These are phyloP conservation scores for Aspergillus uvarum DNA, from an alignment of 2,329 filamentous ascomycete genomes.

Conservation along the genomic window DNA sequence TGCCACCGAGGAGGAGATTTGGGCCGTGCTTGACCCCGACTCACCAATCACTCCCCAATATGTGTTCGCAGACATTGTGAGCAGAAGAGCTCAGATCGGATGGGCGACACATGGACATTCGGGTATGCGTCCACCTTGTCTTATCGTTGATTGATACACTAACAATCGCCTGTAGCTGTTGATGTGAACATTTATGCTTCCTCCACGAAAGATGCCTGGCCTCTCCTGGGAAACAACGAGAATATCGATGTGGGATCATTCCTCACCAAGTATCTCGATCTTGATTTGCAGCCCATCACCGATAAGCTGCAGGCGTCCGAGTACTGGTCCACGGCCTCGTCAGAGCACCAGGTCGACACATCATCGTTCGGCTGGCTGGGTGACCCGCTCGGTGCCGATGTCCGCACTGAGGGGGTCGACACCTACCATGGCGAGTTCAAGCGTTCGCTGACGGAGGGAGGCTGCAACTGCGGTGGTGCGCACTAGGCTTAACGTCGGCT, in stretches of 20 bases:
- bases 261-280: constrained; percentile 71
- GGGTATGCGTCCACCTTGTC: constrained; percentile 29
- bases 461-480: constrained; percentile 32
- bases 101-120: constrained; percentile 95
- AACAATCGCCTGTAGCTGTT: constrained; percentile 56
- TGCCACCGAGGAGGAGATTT: constrained; percentile 68
- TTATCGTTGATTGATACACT: constrained; percentile 6
- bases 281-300: constrained; percentile 78
- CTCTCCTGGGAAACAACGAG: constrained; percentile 81
- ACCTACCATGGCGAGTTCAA: constrained; percentile 48
- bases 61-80: constrained; percentile 80
- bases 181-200: constrained; percentile 97
- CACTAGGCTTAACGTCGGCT: constrained; percentile 5
- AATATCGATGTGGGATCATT: constrained; percentile 91
- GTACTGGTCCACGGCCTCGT: constrained; percentile 20
- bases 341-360: constrained; percentile 18
- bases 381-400: constrained; percentile 36
- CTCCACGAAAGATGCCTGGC: constrained; percentile 60
- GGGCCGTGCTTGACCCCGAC: constrained; percentile 57
- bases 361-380: constrained; percentile 41
- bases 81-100: constrained; percentile 80
- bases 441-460: constrained; percentile 20
- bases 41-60: constrained; percentile 59
- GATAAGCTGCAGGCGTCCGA: constrained; percentile 59
- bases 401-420: constrained; percentile 42